Percentiles rank a stretch among this genome's conserved stretches.
Evolutionary conservation across 2,329 filamentous ascomycete genomes (phyloP).

Genomic region (Nemania sp.): DNA sequence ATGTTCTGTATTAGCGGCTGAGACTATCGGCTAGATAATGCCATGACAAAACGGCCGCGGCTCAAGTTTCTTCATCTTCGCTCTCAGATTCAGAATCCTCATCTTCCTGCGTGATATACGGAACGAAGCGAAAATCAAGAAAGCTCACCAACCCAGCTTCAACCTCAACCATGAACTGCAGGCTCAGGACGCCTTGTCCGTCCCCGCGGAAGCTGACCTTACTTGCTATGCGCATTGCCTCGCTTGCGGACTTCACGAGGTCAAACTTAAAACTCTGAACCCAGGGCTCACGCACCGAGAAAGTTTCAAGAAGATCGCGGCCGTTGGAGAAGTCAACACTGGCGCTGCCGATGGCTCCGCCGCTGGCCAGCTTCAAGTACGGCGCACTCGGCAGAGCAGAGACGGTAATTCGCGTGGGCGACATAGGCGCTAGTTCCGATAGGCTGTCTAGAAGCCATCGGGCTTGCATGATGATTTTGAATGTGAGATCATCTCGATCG

Average conservation of each 20-base stretch:
- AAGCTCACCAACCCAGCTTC: slow-evolving; percentile 72
- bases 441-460: slow-evolving; percentile 73
- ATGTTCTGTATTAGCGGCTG: not conserved
- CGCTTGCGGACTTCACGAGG: slow-evolving; percentile 79
- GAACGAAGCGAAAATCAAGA: slow-evolving; percentile 82
- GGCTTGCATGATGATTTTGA: slow-evolving; percentile 94
- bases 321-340: slow-evolving; percentile 69
- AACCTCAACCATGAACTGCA: slow-evolving; percentile 95
- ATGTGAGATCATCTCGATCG: slow-evolving; percentile 73
- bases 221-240: slow-evolving; percentile 90
- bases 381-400: slow-evolving; percentile 65
- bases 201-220: slow-evolving; percentile 93
- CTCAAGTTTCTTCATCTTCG: slow-evolving; percentile 41
- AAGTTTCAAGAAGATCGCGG: slow-evolving; percentile 73
- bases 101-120: slow-evolving; percentile 66
- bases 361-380: slow-evolving; percentile 73
- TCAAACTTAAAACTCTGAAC: slow-evolving; percentile 83
- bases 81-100: slow-evolving; percentile 51
- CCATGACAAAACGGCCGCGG: not conserved
- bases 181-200: slow-evolving; percentile 82
- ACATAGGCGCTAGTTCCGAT: slow-evolving; percentile 69
- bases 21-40: no score
- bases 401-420: slow-evolving; percentile 73
- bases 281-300: slow-evolving; percentile 63
- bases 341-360: slow-evolving; percentile 62